Evolutionary conservation across 768 basidiomycete genomes (phyloP).

Genomic region (Imleria badia): DNA sequence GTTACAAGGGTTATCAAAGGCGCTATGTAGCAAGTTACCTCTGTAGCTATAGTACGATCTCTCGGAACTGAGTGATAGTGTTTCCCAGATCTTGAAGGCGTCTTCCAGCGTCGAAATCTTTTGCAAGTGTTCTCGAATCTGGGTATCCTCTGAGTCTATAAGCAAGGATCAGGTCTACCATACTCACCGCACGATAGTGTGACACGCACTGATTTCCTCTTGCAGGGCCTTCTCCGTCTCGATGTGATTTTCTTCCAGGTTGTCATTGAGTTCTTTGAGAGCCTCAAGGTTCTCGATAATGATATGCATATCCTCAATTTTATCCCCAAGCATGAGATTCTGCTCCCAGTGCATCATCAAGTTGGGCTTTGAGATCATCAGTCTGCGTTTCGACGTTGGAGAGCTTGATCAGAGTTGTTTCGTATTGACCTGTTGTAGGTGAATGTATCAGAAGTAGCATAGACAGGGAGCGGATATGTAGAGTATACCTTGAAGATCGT

Average conservation of each 20-base stretch:
- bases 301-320: constrained; percentile 97
- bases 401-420: constrained; percentile 75
- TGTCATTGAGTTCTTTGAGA: constrained; percentile 93
- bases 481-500: constrained; percentile 73
- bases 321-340: constrained; percentile 95
- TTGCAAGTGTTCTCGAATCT: constrained; percentile 63
- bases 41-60: constrained; percentile 83
- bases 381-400: constrained; percentile 89
- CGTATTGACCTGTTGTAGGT: constrained; percentile 62
- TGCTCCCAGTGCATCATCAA: constrained; percentile 92
- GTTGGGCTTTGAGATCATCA: constrained; percentile 89
- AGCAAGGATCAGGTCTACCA: background rate
- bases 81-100: constrained; percentile 75
- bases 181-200: background rate
- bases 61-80: constrained; percentile 91
- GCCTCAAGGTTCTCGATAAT: constrained; percentile 95
- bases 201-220: constrained; percentile 75
- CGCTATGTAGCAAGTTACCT: constrained; percentile 42
- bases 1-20: constrained; percentile 9
- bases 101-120: constrained; percentile 75
- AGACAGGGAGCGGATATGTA: background rate
- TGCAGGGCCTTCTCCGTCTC: constrained; percentile 91
- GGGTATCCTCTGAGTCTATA: constrained; percentile 70
- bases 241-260: constrained; percentile 93
- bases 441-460: constrained; percentile 4